A percentile compares a stretch with the other conserved stretches of the same genome.
phyloP scores from a whole-genome alignment of 495 filamentous ascomycete genomes.

The Penicillium paradoxum region DNA sequence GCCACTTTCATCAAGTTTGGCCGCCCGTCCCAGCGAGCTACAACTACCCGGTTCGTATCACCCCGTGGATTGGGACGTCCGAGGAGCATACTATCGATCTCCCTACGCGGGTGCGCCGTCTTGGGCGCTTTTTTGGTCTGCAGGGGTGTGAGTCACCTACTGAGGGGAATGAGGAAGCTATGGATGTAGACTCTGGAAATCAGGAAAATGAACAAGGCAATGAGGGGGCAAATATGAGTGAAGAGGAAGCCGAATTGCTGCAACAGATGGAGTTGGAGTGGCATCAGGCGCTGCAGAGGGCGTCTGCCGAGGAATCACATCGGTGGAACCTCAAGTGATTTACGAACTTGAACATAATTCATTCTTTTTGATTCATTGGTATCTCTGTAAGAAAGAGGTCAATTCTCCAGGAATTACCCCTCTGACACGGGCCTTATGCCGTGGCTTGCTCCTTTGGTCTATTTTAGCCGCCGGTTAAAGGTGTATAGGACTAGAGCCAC shows the following conservation, averaged over 20 bases:
- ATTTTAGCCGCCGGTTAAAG: constrained; percentile 8
- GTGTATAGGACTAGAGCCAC: neutral
- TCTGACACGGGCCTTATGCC: constrained; percentile 1
- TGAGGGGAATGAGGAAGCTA: neutral
- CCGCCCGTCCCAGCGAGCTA: constrained; percentile 45
- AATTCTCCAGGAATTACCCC: neutral
- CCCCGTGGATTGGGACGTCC: constrained; percentile 32
- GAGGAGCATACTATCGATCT: constrained; percentile 31
- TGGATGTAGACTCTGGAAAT: neutral
- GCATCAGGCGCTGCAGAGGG: constrained; percentile 25
- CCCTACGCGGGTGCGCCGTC: constrained; percentile 55
- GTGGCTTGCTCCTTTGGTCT: neutral
- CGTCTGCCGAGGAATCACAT: constrained; percentile 12
- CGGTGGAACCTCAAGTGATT: constrained; percentile 4
- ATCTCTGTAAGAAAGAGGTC: neutral
- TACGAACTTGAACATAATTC: neutral
- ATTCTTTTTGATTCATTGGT: neutral
- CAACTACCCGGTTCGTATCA: constrained; percentile 59
- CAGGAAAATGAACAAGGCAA: neutral
- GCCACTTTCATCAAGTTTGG: constrained; percentile 69
- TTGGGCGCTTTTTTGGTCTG: constrained; percentile 66
- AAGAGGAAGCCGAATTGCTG: constrained; percentile 8
- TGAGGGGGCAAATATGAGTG: neutral
- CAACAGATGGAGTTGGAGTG: constrained; percentile 26
- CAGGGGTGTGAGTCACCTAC: constrained; percentile 53